Base-by-base conservation (phyloP, 164 flowering plant genomes). In the Vitis rotundifolia region DNA sequence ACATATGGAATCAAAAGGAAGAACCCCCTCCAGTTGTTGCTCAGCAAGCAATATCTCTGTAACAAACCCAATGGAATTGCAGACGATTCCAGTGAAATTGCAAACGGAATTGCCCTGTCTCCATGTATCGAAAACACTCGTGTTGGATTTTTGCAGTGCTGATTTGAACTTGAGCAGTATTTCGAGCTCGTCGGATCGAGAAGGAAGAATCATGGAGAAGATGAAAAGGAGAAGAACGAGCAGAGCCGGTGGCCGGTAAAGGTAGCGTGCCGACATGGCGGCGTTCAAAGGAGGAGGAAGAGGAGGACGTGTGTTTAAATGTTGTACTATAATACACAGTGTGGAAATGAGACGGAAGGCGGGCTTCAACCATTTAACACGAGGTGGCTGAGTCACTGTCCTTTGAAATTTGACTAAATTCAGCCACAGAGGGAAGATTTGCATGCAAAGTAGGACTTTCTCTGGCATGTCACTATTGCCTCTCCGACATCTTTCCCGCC, bases 51-150 rank as follows among this genome's bases (percentile, higher is more conserved):
- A 72, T 66, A 91, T 83, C 71, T 69, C 83, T 3, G 61, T 69
- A 0, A 91, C 89, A 5, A 68, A 53, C 2, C 77, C 74, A 5
- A 71, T 51, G 7, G 79, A 64, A 56, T 83, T 68, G 79, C 97
- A 91, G 10, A n/a, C 49, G 14, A 91, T 54, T 22, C 97, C 97
- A 48, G 76, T 66, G 82, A 89, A 91, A 68, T 71, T 82, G 83
- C 92, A 86, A 0, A 67, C 49, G 1, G 69, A 8, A 53, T 54
- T 53, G 0, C n/a, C 63, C 5, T 71, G 60, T 2, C 9, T 52
- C 96, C 93, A 91, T 8, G 91, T 63, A 55, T 63, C 72, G 61
- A 89, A 85, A 9, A 73, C 67, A 11, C 47, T 9, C 0, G 84
- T 13, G 9, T 54, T 53, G 7, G 92, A 78, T 18, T 48, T 50